phyloP scores from a whole-genome alignment of 2,329 filamentous ascomycete genomes.

The Venturia aucupariae region DNA sequence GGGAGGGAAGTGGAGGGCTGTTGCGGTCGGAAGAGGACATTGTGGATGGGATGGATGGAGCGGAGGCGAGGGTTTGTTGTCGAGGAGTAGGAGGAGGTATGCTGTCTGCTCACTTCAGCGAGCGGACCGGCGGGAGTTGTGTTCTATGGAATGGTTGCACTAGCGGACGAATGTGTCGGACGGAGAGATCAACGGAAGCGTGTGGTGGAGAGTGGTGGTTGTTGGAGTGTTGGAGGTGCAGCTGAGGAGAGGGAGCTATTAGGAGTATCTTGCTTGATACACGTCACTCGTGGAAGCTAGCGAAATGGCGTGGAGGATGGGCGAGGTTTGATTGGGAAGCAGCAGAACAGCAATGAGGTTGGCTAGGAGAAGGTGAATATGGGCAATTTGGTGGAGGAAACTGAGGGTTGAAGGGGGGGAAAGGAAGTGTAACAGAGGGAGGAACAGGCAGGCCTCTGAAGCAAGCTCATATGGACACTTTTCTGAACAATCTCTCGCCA shows the following conservation, averaged over 20 bases:
- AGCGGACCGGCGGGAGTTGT: not conserved
- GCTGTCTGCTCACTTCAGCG: not conserved
- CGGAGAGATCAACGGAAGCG: not conserved
- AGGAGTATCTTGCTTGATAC: not conserved
- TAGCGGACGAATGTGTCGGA: not conserved
- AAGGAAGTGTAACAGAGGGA: too few relatives aligned
- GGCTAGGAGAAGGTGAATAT: not conserved
- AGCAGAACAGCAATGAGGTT: not conserved
- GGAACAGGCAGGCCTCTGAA: too few relatives aligned
- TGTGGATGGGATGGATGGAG: not conserved
- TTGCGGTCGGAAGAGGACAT: constrained; percentile 26
- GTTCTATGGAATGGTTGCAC: not conserved
- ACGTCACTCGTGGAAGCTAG: not conserved
- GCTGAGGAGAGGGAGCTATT: not conserved
- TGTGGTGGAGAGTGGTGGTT: not conserved
- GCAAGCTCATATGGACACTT: too few relatives aligned
- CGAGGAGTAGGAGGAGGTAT: not conserved
- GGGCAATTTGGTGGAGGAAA: not conserved
- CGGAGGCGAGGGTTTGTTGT: not conserved
- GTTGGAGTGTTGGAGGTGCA: not conserved
- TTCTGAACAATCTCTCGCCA: too few relatives aligned
- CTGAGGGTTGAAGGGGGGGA: not conserved
- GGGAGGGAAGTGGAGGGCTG: constrained; percentile 30
- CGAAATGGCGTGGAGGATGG: not conserved
- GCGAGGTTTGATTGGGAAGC: not conserved